Base-by-base conservation (phyloP, 2,329 filamentous ascomycete species). In the Teratosphaeria nubilosa region DNA sequence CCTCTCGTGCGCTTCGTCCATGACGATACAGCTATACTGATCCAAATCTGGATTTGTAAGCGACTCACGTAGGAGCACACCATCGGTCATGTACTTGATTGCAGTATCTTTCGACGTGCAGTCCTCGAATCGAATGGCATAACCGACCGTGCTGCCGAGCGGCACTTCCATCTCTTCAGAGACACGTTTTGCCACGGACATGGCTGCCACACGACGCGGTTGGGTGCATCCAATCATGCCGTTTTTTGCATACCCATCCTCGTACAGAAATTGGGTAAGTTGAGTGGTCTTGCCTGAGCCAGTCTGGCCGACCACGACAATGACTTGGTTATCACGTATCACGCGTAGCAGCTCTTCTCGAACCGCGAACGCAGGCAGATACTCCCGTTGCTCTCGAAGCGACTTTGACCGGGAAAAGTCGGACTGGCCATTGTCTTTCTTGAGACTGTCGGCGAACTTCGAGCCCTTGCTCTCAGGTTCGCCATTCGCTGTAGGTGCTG, bases 31-130 rank as follows among this genome's bases (percentile, higher is more conserved):
- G 14, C 92, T 96, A 72, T 99, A 99, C 63, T 90, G 89, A 73
- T 97, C 94, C 52, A 99, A 79, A 71, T 99, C 92, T 6, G 87
- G 84, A 72, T 97, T 92, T 60, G 91, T 91, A 11, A 99, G 80
- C 5, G 91, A 96, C 69, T 99, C 95, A 76, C 94, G 84, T 32
- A 99, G 81, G 51, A 99, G 77, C 24, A 99, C 90, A 77, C 94
- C 94, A 69, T 99, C 95, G 0, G 94, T 99, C 91, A 99, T 96
- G 73, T 99, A 99, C 75, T 99, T 99, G 76, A 99, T 97, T 60
- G 86, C 80, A 0, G 94, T 99, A 59, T 97, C 88, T 65, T 91
- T 90, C 77, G 90, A 96, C 1, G 94, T 99, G 73, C 91, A 96
- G 72, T 99, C 95, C 71, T 99, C 94, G 68, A 99, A 99, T 56